Evolutionary conservation across 768 basidiomycete genomes (phyloP), one percentile per base, ranked within the genome.

Genomic region (Strobilomyces echinocephalus): DNA sequence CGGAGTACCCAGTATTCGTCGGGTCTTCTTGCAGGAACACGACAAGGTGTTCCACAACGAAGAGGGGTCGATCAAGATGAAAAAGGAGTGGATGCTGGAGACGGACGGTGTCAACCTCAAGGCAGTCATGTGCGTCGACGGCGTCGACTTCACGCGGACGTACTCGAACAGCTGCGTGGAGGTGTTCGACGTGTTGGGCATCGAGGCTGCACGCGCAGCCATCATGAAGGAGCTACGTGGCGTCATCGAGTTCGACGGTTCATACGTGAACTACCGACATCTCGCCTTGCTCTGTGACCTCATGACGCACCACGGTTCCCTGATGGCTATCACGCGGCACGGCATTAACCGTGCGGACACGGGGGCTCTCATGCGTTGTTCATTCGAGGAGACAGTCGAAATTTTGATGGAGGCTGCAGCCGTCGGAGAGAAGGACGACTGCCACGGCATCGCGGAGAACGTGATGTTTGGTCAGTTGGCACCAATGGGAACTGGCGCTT

Each of bases 331-430:
- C 72, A 99, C 97, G 49, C 93, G 97, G 36, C 97, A 99, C 65
- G 97, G 97, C 70, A 99, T 99, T 73, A 99, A 99, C 72, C 87
- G 97, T 45, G 88, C 95, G 24, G 97, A 99, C 63, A 97, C 97
- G n/a, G 97, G 97, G 18, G 95, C 97, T 5, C 78, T 99, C 49
- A 98, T 98, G 88, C 79, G 97, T 46, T 98, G 93, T 70, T 98
- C 97, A 1, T 99, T 99, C 78, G 97, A 99, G 70, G 97, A 98
- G 76, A 99, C 97, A 3, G 97, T 99, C 56, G 97, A 99, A 69
- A 97, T 98, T 63, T 72, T 99, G 51, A 95, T 98, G 88, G 97
- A 99, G 68, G 97, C 97, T 0, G 97, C 97, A 1, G 94, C 95
- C 1, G 89, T 95, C 21, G 97, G 97, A 50, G 95, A 98, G 75